Evolutionary conservation across 2,329 filamentous ascomycete genomes (phyloP), one percentile per base, ranked within the genome.

Genomic region (Keithomyces neogunnii): DNA sequence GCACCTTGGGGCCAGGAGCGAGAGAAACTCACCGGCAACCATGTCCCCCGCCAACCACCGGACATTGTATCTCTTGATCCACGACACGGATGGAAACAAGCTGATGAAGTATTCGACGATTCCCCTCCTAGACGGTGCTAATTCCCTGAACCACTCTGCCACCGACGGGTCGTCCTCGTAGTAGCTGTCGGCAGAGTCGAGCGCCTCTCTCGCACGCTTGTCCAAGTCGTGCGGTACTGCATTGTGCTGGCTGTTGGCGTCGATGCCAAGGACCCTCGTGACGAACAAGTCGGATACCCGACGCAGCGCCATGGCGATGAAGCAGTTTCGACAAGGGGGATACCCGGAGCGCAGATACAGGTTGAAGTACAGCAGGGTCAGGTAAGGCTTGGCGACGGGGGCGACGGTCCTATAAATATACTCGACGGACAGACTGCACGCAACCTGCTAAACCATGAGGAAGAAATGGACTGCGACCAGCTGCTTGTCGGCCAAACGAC

Each of bases 21-120:
- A 5, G 3, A 28, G 13, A 19, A 40, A n/a, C 38, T 11, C 76
- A 72, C 85, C 87, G 51, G 88, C 87, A 55, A 89, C 77, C 43
- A 89, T 61, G 65, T 92, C 88, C 55, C 87, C 87, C 11, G 78
- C 62, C 7, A 90, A 69, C 88, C 88, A 91, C 66, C 81, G 78
- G 4, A 78, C 13, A 60, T 89, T 89, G 69, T 91, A 92, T 50
- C 81, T 75, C 28, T 68, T 65, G 50, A 89, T 84, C 86, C 86
- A 90, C 28, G 74, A 71, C 2, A 80, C 66, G 59, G 86, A 88
- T 0, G 86, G 86, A 59, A 90, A 88, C 1, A 75, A 54, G 29
- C 62, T 62, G 7, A 57, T 68, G 39, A 79, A 54, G 59, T 89
- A 90, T 5, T 66, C 56, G 10, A 62, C 45, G 7, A 78, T 54